Evolutionary conservation across 225 moss, liverwort and hornwort genomes (phyloP), one percentile per base, ranked within the genome.

Genomic region (Bryoerythrophyllum caledonicum): DNA sequence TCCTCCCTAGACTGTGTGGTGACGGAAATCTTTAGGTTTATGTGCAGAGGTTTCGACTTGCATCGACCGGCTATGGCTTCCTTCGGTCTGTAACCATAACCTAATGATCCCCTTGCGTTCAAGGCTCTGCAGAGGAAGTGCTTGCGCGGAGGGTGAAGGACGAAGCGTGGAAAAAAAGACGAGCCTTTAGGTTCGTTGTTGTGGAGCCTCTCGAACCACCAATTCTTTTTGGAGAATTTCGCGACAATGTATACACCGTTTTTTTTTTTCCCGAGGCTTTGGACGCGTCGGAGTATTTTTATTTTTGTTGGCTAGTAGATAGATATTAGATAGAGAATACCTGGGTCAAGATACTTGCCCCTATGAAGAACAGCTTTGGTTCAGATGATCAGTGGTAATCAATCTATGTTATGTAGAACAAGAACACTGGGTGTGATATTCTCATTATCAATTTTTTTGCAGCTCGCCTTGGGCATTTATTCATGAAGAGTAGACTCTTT

Each of bases 1-100:
- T 76, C 32, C 54, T 81, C 10, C 51, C 81, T 0, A 78, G 73
- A 51, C 48, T 76, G 30, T 81, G 83, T 81, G 81, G 83, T 83
- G 73, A 81, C 21, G 68, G 46, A 35, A 23, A 9, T 20, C 58
- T 17, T 59, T 12, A 17, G 17, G 51, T 27, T 30, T 43, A 21
- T 51, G 61, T 67, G 79, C 48, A 43, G 10, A n/a, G 16, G 44
- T 41, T 51, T 68, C 35, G n/a, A 37, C 3, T 44, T 72, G 23
- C 61, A 46, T 62, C 27, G 56, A 5, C 44, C 0, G 16, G 26
- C 4, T 41, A 32, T 24, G 63, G n/a, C 28, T 73, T 16, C 58
- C 19, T 11, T 11, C 4, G 12, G 46, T 14, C 26, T 11, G 35
- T 5, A n/a, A 51, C 46, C 30, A 55, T 55, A 38, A 5, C 65